phyloP scores from a whole-genome alignment of 306 rosid species.

The Cicer bijugum region DNA sequence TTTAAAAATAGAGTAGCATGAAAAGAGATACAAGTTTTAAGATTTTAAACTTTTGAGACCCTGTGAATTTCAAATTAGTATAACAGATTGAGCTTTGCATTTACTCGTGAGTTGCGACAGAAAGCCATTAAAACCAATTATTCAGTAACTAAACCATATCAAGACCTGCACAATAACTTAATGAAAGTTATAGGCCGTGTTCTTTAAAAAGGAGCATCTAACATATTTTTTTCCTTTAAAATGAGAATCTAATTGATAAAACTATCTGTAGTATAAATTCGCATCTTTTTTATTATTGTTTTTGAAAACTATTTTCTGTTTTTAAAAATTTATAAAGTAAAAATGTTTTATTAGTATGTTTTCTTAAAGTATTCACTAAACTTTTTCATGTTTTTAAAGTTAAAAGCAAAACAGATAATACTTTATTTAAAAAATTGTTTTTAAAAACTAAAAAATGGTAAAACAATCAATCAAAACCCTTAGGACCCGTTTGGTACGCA shows the following conservation, averaged over 20 bases:
- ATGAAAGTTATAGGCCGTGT: neutral
- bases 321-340: neutral
- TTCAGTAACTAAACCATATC: conserved; percentile 24
- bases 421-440: neutral
- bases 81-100: conserved; percentile 13
- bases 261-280: conserved; percentile 11
- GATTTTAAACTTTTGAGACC: neutral
- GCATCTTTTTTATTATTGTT: neutral
- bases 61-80: conserved; percentile 1
- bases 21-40: conserved; percentile 21
- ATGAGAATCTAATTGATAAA: neutral
- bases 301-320: neutral
- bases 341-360: neutral
- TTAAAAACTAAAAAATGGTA: neutral
- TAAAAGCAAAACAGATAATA: neutral
- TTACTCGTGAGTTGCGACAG: neutral
- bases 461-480: neutral
- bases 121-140: conserved; percentile 28
- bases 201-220: conserved; percentile 6
- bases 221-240: neutral
- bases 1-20: conserved; percentile 29
- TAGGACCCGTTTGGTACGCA: no score
- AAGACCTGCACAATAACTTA: neutral
- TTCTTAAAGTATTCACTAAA: neutral
- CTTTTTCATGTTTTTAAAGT: neutral